phyloP scores from a whole-genome alignment of 129 eudicot genomes.

The Escallonia rubra region DNA sequence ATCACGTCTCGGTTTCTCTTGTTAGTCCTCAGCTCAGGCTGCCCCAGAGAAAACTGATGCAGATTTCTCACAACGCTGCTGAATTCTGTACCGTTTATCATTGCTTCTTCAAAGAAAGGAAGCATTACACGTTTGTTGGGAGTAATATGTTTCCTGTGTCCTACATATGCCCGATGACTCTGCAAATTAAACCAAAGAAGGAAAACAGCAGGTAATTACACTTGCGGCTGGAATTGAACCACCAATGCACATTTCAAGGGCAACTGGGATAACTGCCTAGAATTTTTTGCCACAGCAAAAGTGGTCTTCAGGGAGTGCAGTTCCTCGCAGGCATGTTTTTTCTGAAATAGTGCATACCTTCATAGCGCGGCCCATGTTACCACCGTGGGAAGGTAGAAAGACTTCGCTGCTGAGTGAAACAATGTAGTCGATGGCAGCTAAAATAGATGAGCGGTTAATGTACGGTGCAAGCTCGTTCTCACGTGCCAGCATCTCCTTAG shows the following conservation, averaged over 20 bases:
- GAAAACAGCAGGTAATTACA: too few species aligned
- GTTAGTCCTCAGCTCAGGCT: slow-evolving; percentile 45
- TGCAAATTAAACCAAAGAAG: background rate
- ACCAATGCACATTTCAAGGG: too few species aligned
- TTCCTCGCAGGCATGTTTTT: too few species aligned
- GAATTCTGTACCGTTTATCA: slow-evolving; percentile 16
- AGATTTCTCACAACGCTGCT: slow-evolving; percentile 13
- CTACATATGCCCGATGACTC: slow-evolving; percentile 83
- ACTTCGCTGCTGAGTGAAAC: too few species aligned
- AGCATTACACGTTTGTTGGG: slow-evolving; percentile 44
- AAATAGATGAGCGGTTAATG: too few species aligned
- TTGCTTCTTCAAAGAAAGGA: slow-evolving; percentile 20
- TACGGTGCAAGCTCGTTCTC: slow-evolving; percentile 9
- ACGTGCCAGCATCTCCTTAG: slow-evolving; percentile 42
- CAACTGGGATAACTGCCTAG: too few species aligned
- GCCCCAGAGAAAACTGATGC: slow-evolving; percentile 46
- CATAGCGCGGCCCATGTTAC: slow-evolving; percentile 61
- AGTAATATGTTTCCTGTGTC: slow-evolving; percentile 55
- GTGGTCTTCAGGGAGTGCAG: too few species aligned
- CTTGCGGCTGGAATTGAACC: too few species aligned
- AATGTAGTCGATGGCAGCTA: too few species aligned
- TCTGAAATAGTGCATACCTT: slow-evolving; percentile 23
- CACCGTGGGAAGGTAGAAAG: slow-evolving; percentile 40
- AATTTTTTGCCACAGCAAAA: too few species aligned
- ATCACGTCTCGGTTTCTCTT: slow-evolving; percentile 57